A percentile compares a stretch with the other conserved stretches of the same genome.
Evolutionary conservation across 2,329 filamentous ascomycete species (phyloP).

Genomic region (Escovopsis weberi): DNA sequence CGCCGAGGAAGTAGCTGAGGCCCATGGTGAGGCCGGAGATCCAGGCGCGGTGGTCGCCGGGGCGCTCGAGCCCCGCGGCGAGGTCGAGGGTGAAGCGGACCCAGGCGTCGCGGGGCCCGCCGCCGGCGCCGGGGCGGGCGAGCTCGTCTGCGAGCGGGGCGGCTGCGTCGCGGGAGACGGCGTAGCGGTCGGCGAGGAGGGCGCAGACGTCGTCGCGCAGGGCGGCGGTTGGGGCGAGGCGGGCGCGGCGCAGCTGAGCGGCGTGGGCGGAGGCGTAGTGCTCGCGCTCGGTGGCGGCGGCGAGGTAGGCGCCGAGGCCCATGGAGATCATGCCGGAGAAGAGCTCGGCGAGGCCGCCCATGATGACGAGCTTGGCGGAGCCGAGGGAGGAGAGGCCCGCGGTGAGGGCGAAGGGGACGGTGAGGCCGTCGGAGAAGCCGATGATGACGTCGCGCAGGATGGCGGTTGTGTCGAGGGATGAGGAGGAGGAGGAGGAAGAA

Average conservation of each 20-base stretch:
- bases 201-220: constrained; percentile 34
- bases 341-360: constrained; percentile 60
- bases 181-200: constrained; percentile 33
- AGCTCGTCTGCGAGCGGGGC: constrained; percentile 35
- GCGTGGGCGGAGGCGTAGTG: constrained; percentile 36
- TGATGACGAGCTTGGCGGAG: constrained; percentile 51
- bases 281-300: constrained; percentile 42
- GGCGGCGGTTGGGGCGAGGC: constrained; percentile 29
- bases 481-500: constrained; percentile 8
- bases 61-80: constrained; percentile 33
- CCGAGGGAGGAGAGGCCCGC: constrained; percentile 55
- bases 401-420: constrained; percentile 65
- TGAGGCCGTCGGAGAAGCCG: constrained; percentile 64
- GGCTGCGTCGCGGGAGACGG: constrained; percentile 28
- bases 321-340: constrained; percentile 65
- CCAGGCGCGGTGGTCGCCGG: constrained; percentile 28
- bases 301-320: constrained; percentile 62
- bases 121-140: constrained; percentile 6
- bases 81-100: constrained; percentile 47
- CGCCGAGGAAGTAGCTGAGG: constrained; percentile 54
- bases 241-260: constrained; percentile 26
- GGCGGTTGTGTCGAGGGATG: constrained; percentile 22
- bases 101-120: constrained; percentile 31
- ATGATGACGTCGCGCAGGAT: constrained; percentile 53
- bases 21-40: constrained; percentile 52